Conservation (phyloP, 345 rosid genomes). For the Eucalyptus tenuipes region DNA sequence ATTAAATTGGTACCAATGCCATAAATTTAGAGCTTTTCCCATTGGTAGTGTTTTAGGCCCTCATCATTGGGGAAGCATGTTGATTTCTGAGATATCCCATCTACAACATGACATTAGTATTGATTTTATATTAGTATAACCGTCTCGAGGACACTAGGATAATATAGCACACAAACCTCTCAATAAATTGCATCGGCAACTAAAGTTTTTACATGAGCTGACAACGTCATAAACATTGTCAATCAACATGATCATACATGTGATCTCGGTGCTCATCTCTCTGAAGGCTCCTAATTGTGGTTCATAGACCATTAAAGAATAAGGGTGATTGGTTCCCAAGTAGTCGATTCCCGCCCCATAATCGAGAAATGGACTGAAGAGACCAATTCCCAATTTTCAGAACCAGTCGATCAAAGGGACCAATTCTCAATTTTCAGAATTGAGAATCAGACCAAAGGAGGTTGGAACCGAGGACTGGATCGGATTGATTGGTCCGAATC, state of each 20-base stretch:
- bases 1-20: accelerated
- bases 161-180: not conserved
- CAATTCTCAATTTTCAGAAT: accelerated
- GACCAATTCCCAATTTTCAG: too few relatives aligned
- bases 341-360: too few relatives aligned
- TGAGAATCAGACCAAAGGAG: accelerated
- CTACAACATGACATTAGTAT: not conserved
- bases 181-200: not conserved
- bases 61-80: not conserved
- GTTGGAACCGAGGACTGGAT: too few relatives aligned
- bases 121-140: not conserved
- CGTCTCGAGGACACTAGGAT: not conserved
- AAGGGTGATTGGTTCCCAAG: not conserved
- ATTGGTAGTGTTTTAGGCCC: not conserved
- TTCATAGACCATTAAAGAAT: not conserved
- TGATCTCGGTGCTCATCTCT: not conserved
- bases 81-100: constrained; percentile 1
- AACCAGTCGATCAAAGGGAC: too few relatives aligned
- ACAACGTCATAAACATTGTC: constrained; percentile 1
- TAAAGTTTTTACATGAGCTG: constrained; percentile 1
- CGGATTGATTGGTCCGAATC: accelerated
- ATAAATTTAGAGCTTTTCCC: too few relatives aligned
- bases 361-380: accelerated
- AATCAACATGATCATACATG: not conserved
- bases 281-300: not conserved